Conservation (phyloP, 768 basidiomycete species). For the Auricularia sp. region DNA sequence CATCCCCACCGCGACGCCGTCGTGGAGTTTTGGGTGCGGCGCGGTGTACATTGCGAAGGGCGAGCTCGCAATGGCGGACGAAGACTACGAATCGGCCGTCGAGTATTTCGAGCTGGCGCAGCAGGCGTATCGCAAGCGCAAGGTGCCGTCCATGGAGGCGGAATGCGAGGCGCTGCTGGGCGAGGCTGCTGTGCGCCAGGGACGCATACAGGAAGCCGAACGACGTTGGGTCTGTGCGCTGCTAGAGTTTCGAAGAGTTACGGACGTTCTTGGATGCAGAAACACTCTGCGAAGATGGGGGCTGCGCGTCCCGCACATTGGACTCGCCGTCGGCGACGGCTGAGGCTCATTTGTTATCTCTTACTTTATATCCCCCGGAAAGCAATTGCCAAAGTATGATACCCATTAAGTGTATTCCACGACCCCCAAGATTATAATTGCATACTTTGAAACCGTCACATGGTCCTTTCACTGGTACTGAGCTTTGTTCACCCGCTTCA, state of each 20-base stretch:
- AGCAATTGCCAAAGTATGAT: too few species aligned
- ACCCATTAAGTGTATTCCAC: too few species aligned
- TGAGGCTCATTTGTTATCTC: too few species aligned
- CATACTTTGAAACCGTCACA: too few species aligned
- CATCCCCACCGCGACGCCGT: background rate
- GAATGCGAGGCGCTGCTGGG: background rate
- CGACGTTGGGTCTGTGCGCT: background rate
- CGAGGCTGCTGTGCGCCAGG: background rate
- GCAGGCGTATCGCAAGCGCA: background rate
- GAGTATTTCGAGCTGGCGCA: background rate
- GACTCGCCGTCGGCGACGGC: too few species aligned
- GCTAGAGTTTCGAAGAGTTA: background rate
- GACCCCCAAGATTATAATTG: too few species aligned
- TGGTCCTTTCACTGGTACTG: background rate
- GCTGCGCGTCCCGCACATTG: background rate
- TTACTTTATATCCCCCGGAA: too few species aligned
- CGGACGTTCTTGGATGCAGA: background rate
- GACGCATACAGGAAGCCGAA: background rate
- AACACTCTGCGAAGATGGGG: background rate
- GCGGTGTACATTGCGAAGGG: background rate
- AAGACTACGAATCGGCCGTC: background rate
- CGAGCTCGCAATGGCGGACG: background rate
- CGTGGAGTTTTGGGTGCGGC: background rate
- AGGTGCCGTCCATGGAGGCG: background rate
- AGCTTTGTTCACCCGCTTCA: background rate